These are phyloP conservation scores for Rhodosorus marinus DNA, from an alignment of 23 red algal species.

Conservation along the genomic window DNA sequence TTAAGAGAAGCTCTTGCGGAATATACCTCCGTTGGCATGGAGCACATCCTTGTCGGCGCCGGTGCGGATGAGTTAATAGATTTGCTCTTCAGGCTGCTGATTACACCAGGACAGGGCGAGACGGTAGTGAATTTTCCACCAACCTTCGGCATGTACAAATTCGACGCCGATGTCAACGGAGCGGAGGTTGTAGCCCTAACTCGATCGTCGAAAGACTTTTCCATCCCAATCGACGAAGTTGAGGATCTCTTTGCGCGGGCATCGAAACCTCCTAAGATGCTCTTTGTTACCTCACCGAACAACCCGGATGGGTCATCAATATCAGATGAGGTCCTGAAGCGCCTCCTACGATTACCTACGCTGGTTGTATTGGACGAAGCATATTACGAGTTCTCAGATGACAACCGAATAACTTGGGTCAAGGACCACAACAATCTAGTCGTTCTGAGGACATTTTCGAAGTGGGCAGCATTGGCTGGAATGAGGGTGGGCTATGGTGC, in stretches of 20 bases:
- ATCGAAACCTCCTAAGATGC: conserved; percentile 29
- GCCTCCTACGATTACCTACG: conserved; percentile 56
- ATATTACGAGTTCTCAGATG: conserved; percentile 77
- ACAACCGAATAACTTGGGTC: conserved; percentile 25
- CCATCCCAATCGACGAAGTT: conserved; percentile 32
- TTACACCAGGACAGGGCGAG: conserved; percentile 33
- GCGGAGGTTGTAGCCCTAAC: conserved; percentile 23
- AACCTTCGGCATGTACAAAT: conserved; percentile 98
- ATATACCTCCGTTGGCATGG: conserved; percentile 31
- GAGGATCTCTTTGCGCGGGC: conserved; percentile 14
- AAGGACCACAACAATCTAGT: conserved; percentile 57
- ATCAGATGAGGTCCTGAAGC: conserved; percentile 34
- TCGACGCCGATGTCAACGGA: conserved; percentile 92
- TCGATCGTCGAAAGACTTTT: conserved; percentile 11
- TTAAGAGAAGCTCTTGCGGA: conserved; percentile 51
- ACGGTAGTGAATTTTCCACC: conserved; percentile 74
- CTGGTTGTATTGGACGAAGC: conserved; percentile 91
- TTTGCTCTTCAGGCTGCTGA: conserved; percentile 72
- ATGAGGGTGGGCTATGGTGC: conserved; percentile 87
- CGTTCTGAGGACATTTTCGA: conserved; percentile 87
- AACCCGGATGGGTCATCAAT: conserved; percentile 82
- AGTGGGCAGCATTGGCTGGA: conserved; percentile 87
- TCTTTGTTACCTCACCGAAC: conserved; percentile 86
- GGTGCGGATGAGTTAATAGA: conserved; percentile 97
- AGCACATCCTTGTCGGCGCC: conserved; percentile 65